Evolutionary conservation across 305 asterid species (phyloP).

Genomic region (Solanum hybrid): DNA sequence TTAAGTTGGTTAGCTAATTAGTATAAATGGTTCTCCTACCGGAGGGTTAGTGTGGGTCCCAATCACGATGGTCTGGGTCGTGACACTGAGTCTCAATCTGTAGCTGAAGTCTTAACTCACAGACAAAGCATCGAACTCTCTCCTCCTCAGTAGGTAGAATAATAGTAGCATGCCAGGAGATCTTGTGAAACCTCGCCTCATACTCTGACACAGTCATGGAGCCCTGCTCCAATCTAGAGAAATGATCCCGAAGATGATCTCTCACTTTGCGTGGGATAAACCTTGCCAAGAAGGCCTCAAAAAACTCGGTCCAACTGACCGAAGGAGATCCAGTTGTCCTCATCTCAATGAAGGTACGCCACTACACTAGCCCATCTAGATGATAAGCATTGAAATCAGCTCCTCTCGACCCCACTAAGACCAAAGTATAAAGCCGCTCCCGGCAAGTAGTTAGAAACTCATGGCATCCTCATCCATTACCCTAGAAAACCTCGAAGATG

Average conservation of each 20-base stretch:
- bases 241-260: not conserved
- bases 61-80: too few relatives aligned
- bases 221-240: not conserved
- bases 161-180: not conserved
- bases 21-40: too few relatives aligned
- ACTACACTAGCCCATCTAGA: not conserved
- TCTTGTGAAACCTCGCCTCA: not conserved
- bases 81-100: not conserved
- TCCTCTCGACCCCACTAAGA: not conserved
- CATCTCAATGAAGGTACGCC: not conserved
- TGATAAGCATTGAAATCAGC: not conserved
- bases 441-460: not conserved
- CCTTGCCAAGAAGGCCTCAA: not conserved
- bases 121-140: not conserved
- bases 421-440: not conserved
- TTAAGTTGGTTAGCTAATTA: too few relatives aligned
- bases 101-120: not conserved
- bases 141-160: not conserved
- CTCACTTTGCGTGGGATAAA: not conserved
- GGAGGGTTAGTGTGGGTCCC: too few relatives aligned
- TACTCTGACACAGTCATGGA: too few relatives aligned
- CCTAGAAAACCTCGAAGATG: not conserved
- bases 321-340: too few relatives aligned
- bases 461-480: not conserved
- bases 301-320: not conserved